Conservation (phyloP, 768 basidiomycete genomes). For the Mycena alexandri region DNA sequence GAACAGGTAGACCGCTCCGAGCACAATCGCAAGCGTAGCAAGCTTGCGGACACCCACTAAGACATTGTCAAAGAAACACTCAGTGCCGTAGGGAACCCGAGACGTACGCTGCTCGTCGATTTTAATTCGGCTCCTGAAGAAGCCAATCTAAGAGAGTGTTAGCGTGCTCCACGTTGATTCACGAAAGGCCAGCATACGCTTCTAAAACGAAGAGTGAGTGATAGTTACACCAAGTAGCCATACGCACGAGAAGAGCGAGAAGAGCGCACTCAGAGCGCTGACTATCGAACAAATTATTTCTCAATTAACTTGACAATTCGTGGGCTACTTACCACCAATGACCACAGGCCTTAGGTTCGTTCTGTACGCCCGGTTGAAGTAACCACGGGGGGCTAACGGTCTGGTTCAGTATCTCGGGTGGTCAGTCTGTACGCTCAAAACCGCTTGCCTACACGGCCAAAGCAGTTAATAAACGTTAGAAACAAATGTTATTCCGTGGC, state of each 20-base stretch:
- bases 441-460: conserved; percentile 39
- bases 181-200: conserved; percentile 45
- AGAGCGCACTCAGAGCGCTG: conserved; percentile 64
- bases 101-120: conserved; percentile 64
- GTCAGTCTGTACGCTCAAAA: background rate
- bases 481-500: background rate
- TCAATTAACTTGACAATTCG: background rate
- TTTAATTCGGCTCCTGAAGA: conserved; percentile 67
- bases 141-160: conserved; percentile 62
- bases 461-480: conserved; percentile 8
- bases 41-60: conserved; percentile 59
- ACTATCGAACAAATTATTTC: conserved; percentile 47
- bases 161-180: background rate
- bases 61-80: conserved; percentile 4
- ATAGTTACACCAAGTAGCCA: background rate
- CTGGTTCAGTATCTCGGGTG: background rate
- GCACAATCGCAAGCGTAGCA: conserved; percentile 66
- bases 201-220: conserved; percentile 39
- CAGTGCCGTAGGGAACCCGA: background rate
- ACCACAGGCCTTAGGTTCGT: conserved; percentile 75
- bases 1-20: conserved; percentile 69
- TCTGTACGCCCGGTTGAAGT: conserved; percentile 64
- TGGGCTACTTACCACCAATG: conserved; percentile 50
- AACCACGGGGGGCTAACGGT: conserved; percentile 61
- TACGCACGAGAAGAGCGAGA: conserved; percentile 75